A percentile compares a stretch with the other conserved stretches of the same genome.
Conservation (phyloP, 2,329 filamentous ascomycete species). For the Penicillium italicum region DNA sequence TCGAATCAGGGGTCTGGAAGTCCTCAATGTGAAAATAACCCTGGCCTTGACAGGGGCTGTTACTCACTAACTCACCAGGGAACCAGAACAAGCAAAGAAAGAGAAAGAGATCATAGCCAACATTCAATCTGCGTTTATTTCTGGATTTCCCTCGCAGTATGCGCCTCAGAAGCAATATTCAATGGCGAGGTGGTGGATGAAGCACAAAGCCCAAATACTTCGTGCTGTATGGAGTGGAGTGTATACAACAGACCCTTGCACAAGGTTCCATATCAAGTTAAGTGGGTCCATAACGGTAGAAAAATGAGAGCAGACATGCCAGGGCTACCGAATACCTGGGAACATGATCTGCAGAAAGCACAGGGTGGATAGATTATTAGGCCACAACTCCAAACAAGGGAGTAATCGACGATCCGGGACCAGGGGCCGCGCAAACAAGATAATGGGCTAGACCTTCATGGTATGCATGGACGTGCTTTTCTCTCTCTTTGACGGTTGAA, state of each 20-base stretch:
- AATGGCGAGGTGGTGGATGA: conserved; percentile 11
- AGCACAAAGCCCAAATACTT: background rate
- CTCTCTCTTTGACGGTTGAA: background rate
- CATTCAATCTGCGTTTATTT: background rate
- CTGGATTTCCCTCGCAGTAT: background rate
- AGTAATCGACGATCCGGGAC: background rate
- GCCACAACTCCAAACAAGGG: conserved; percentile 23
- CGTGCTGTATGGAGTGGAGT: background rate
- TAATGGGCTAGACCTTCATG: conserved; percentile 4
- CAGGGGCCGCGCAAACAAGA: background rate
- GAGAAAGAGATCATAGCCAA: background rate
- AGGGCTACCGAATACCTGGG: conserved; percentile 20
- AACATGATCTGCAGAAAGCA: conserved; percentile 18
- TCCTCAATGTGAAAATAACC: background rate
- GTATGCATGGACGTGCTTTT: background rate
- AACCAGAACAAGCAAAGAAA: conserved; percentile 1
- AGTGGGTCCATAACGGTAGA: conserved; percentile 10
- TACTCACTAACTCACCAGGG: background rate
- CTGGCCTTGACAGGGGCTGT: background rate
- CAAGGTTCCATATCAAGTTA: conserved; percentile 2
- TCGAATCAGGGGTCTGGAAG: background rate
- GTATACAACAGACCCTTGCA: background rate
- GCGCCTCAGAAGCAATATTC: background rate
- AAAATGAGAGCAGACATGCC: conserved; percentile 19
- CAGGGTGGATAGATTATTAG: conserved; percentile 14